Evolutionary conservation across 75 land plant species (phyloP), one percentile per base, ranked within the genome.

Genomic region (Isoetes taiwanensis): DNA sequence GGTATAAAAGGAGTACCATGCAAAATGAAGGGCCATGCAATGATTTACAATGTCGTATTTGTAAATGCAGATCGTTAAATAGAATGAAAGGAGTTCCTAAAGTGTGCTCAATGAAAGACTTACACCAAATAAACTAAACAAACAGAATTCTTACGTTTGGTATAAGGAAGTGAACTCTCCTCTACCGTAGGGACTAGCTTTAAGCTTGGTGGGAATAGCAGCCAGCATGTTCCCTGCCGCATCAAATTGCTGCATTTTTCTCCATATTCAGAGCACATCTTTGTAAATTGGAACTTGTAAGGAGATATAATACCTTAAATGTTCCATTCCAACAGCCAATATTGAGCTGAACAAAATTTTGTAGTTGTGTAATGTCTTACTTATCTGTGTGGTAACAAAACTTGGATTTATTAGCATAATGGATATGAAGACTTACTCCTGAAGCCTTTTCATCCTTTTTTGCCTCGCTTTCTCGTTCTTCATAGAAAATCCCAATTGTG

Each of bases 81-180:
- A 19, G 21, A 46, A 46, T 5, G 21, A 19, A 46, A 6, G 16
- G 50, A 6, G 16, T 8, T 3, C 23, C 50, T 4, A 6, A 19
- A 46, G 50, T 30, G 17, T 30, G 31, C 52, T n/a, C 27, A 42
- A 57, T 20, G 23, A 56, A 52, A 34, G 62, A 53, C 23, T 2
- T 32, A 27, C 16, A n/a, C 1, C 16, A 38, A 19, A 25, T 30
- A 59, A 28, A 31, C 35, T 26, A 16, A 2, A 60, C 3, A 43
- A 27, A n/a, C 30, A 56, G 9, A 37, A 41, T 1, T 30, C 82
- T 76, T 63, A 90, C 97, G 87, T 80, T 64, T 91, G 97, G 59
- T 80, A 64, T 28, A 91, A 88, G 63, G 86, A 80, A 63, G 81
- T 59, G 30, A 83, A 84, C n/a, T 83, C 84, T 59, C 69, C 83